Percentiles rank a stretch among this genome's conserved stretches.
phyloP scores from a whole-genome alignment of 78 protist species.

The Pigoraptor vietnamica region DNA sequence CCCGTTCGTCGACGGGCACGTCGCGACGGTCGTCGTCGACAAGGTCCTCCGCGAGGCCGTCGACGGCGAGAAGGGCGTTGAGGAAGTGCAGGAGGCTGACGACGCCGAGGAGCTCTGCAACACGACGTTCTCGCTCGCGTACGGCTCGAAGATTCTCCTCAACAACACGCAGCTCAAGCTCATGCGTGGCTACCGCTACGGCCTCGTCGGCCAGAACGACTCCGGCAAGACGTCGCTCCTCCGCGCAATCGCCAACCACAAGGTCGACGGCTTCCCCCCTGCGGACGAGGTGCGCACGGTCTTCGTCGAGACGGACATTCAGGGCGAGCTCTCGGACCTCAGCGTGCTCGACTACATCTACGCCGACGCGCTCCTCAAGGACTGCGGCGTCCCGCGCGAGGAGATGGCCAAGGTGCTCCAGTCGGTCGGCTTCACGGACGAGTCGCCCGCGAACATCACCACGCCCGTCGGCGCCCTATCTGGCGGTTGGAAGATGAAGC shows the following conservation, averaged over 20 bases:
- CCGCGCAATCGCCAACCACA: conserved; percentile 66
- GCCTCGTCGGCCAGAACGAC: conserved; percentile 83
- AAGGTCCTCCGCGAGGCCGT: conserved; percentile 3
- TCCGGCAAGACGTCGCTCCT: conserved; percentile 89
- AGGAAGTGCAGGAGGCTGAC: conserved; percentile 27
- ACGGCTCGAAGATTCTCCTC: conserved; percentile 64
- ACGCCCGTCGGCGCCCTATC: conserved; percentile 51
- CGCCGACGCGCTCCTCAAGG: conserved; percentile 18
- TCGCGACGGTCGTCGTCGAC: not conserved
- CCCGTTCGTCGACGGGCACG: conserved; percentile 1
- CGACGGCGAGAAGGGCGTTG: conserved; percentile 18
- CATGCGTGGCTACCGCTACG: conserved; percentile 56
- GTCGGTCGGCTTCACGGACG: conserved; percentile 46
- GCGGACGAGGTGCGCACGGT: conserved; percentile 40
- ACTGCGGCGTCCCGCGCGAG: conserved; percentile 23
- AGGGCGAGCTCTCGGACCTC: conserved; percentile 53
- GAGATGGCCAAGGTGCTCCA: conserved; percentile 3
- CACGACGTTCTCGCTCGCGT: conserved; percentile 57
- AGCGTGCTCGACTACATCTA: conserved; percentile 45
- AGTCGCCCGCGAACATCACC: conserved; percentile 19
- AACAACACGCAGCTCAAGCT: conserved; percentile 45
- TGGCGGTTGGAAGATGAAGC: conserved; percentile 88
- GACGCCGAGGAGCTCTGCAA: conserved; percentile 69
- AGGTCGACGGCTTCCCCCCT: conserved; percentile 49
- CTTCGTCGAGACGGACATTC: conserved; percentile 68